A percentile compares a stretch with the other conserved stretches of the same genome.
phyloP scores from a whole-genome alignment of 768 basidiomycete genomes.

The Butyriboletus loyo region DNA sequence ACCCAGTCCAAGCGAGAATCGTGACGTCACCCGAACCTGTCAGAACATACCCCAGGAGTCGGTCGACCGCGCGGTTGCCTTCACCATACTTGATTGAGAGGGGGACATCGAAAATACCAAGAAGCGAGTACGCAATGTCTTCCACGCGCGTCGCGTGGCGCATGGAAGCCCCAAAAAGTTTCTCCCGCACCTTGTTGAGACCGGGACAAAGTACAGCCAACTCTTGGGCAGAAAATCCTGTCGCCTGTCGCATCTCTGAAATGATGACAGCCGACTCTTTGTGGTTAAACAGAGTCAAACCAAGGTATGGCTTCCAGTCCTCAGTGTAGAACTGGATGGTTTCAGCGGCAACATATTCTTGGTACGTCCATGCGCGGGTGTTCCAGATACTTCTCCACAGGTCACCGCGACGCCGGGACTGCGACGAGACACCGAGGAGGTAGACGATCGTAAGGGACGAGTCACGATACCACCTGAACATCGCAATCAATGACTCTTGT shows the following conservation, averaged over 20 bases:
- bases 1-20: constrained; percentile 11
- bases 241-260: constrained; percentile 2
- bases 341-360: constrained; percentile 2
- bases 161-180: constrained; percentile 1
- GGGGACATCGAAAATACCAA: constrained; percentile 5
- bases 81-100: constrained; percentile 9
- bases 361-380: constrained; percentile 10
- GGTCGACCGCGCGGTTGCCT: constrained; percentile 1
- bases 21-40: background rate
- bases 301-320: constrained; percentile 9
- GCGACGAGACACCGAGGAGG: background rate
- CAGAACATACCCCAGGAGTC: constrained; percentile 7
- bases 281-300: background rate
- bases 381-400: constrained; percentile 2
- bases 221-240: too few species aligned
- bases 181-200: constrained; percentile 5
- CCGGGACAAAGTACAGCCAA: background rate
- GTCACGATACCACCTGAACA: constrained; percentile 9
- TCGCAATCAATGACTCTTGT: constrained; percentile 5
- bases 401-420: background rate
- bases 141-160: constrained; percentile 2
- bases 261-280: constrained; percentile 1
- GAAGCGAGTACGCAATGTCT: constrained; percentile 8
- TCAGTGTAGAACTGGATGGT: constrained; percentile 7
- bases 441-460: constrained; percentile 2